Percentiles rank a stretch among this genome's conserved stretches.
phyloP scores from a whole-genome alignment of 83 land plant species.

The Thuja plicata region DNA sequence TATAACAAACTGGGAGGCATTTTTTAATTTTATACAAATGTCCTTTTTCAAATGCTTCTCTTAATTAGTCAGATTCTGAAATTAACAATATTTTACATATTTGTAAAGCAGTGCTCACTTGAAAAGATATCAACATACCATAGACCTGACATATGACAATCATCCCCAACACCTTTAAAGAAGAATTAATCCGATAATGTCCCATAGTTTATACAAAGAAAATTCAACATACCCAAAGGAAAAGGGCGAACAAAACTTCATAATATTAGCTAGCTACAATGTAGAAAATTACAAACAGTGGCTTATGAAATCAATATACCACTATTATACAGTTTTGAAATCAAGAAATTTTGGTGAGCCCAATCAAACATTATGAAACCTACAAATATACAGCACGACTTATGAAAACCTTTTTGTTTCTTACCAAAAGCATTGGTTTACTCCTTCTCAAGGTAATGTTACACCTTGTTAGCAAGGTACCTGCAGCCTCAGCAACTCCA shows the following conservation, averaged over 20 bases:
- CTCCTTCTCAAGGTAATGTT: conserved; percentile 56
- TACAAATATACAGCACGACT: not conserved
- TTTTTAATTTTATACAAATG: not conserved
- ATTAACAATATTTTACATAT: not conserved
- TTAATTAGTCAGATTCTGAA: not conserved
- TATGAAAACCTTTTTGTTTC: conserved; percentile 11
- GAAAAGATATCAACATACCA: not conserved
- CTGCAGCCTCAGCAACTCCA: conserved; percentile 65
- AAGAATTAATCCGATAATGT: not conserved
- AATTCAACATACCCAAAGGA: not conserved
- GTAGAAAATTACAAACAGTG: not conserved
- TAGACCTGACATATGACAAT: not conserved
- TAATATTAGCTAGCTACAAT: not conserved
- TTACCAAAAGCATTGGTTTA: conserved; percentile 78
- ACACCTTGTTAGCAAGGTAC: conserved; percentile 62
- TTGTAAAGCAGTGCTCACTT: not conserved
- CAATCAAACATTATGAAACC: not conserved
- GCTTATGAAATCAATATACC: not conserved
- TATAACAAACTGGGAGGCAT: not conserved
- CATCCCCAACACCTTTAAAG: not conserved
- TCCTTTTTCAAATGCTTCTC: not conserved
- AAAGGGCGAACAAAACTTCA: not conserved
- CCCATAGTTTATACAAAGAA: not conserved
- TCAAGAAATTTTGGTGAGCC: not conserved
- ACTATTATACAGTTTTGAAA: not conserved